Conservation (phyloP, 495 filamentous ascomycete species). For the Podospora comata region DNA sequence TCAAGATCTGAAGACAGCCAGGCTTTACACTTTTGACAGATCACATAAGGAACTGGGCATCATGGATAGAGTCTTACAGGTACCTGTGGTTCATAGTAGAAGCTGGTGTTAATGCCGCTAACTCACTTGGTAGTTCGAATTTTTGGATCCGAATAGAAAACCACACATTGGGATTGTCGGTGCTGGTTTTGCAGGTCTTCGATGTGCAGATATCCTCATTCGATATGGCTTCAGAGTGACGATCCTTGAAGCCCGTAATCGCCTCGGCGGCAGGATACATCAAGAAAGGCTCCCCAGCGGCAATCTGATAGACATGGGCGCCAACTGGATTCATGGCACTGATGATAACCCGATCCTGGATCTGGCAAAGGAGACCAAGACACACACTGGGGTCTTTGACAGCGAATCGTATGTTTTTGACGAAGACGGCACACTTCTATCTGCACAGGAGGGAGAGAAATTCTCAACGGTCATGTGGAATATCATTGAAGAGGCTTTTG, state of each 20-base stretch:
- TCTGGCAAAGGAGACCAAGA: slow-evolving; percentile 67
- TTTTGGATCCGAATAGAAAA: slow-evolving; percentile 30
- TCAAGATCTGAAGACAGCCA: slow-evolving; percentile 43
- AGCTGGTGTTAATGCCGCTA: not conserved
- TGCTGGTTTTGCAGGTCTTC: slow-evolving; percentile 80
- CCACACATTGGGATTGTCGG: slow-evolving; percentile 71
- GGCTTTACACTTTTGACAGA: slow-evolving; percentile 9
- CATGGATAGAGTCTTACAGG: slow-evolving; percentile 29
- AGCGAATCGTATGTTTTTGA: slow-evolving; percentile 58
- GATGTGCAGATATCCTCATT: slow-evolving; percentile 78
- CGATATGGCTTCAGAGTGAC: slow-evolving; percentile 78
- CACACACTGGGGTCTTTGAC: slow-evolving; percentile 57
- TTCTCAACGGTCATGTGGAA: slow-evolving; percentile 69
- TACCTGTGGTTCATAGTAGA: slow-evolving; percentile 8
- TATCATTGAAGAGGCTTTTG: slow-evolving; percentile 73
- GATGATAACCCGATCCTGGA: slow-evolving; percentile 79
- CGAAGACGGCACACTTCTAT: slow-evolving; percentile 57
- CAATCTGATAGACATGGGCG: slow-evolving; percentile 62
- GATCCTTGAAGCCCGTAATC: slow-evolving; percentile 78
- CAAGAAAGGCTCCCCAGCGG: slow-evolving; percentile 48
- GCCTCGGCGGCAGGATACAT: slow-evolving; percentile 76
- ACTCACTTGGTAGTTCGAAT: slow-evolving; percentile 32
- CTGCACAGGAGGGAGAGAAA: slow-evolving; percentile 49
- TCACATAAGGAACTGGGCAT: slow-evolving; percentile 28
- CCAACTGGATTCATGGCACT: slow-evolving; percentile 95